Percentiles rank a stretch among this genome's conserved stretches.
phyloP scores from a whole-genome alignment of 371 early-diverging fungal species.

The Mortierella sp. region DNA sequence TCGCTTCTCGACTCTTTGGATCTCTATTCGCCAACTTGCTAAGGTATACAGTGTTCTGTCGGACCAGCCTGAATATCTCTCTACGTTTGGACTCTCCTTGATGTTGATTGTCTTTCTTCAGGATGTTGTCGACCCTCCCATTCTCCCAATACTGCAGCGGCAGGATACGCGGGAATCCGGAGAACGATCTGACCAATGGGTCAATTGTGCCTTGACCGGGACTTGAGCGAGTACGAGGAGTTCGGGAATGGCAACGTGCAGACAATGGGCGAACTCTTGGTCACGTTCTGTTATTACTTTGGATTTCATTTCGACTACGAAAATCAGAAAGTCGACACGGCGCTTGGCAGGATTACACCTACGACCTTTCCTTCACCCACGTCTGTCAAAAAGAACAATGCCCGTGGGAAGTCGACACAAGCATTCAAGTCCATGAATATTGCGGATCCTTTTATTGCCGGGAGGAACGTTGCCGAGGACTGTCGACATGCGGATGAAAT shows the following conservation, averaged over 20 bases:
- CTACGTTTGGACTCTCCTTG: background rate
- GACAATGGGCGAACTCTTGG: constrained; percentile 64
- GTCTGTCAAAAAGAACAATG: too few species aligned
- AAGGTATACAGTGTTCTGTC: constrained; percentile 59
- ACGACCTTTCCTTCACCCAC: background rate
- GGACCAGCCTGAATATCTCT: constrained; percentile 15
- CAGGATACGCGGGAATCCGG: background rate
- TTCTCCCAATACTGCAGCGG: background rate
- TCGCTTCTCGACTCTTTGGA: constrained; percentile 68
- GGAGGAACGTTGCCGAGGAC: too few species aligned
- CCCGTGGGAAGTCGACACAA: background rate
- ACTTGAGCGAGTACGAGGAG: constrained; percentile 60
- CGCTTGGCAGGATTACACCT: background rate
- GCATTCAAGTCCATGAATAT: background rate
- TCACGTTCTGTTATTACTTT: constrained; percentile 70
- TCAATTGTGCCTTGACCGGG: background rate
- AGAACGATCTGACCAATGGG: too few species aligned
- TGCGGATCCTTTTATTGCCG: too few species aligned
- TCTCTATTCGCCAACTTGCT: constrained; percentile 69
- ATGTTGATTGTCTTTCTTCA: background rate
- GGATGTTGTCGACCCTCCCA: background rate
- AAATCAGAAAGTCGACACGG: constrained; percentile 63
- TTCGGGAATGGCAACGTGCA: constrained; percentile 59
- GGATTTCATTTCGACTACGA: constrained; percentile 67
- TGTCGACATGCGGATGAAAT: too few species aligned